Evolutionary conservation across 1,284 basidiomycete genomes (phyloP), one percentile per base, ranked within the genome.

Genomic region (Athelia sp.): DNA sequence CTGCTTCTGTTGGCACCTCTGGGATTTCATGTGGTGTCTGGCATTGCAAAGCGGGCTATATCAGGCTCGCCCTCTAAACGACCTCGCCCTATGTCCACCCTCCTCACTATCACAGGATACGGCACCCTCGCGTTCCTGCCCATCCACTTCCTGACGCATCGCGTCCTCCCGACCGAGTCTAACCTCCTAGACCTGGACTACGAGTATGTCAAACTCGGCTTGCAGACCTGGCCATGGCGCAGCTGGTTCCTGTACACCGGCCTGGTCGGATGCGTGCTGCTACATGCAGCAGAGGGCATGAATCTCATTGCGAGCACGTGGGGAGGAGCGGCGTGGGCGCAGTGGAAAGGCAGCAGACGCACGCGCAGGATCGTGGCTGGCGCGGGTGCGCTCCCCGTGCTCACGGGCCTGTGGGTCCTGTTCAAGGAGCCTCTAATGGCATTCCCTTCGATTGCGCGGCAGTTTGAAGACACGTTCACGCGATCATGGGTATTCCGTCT

Each of bases 201-300:
- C 59, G 83, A 88, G 52, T 88, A 82, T 60, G 84, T 89, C 48
- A 87, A 90, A 62, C 70, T 74, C 3, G 83, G 77, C 0, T 62
- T 90, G 42, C 67, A 72, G 4, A 65, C 54, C 17, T 89, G 82
- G 75, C 87, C 87, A 0, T 64, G 68, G 62, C 68, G 76, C 11
- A 83, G 74, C 52, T 80, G 76, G 75, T 48, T 79, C 2, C 62
- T 86, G 46, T 90, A 90, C 56, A 58, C 67, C 2, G 78, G 74
- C 0, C 74, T 91, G 13, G 72, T 82, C 1, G 63, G 62, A 3
- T 71, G 72, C 21, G 72, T 77, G 0, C 65, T 73, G 1, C 56
- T 84, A 43, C 87, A 89, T 58, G 69, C 73, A 3, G 70, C 72
- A 2, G 83, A 87, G 52, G 88, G 87, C 1, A 55, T 66, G 24